Conservation (phyloP, 208 protist species). For the Herpetomonas tarakana region DNA sequence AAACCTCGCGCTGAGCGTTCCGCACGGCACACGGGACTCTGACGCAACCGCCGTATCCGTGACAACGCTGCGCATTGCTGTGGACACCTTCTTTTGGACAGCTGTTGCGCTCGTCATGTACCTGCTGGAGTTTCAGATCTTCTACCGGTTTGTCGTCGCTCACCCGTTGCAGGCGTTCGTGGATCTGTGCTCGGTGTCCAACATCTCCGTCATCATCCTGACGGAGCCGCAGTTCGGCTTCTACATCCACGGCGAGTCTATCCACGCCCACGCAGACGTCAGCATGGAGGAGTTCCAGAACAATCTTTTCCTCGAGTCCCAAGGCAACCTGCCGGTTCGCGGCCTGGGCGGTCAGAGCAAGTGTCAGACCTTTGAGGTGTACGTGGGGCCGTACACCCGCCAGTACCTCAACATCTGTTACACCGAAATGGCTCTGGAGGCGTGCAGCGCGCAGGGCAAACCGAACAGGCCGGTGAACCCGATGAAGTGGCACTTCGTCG, state of each 20-base stretch:
- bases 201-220: constrained; percentile 88
- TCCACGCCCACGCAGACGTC: constrained; percentile 84
- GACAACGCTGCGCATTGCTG: constrained; percentile 56
- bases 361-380: constrained; percentile 85
- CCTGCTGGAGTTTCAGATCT: constrained; percentile 74
- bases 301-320: constrained; percentile 70
- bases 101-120: constrained; percentile 61
- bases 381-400: constrained; percentile 61
- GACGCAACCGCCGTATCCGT: constrained; percentile 28
- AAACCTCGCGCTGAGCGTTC: constrained; percentile 41
- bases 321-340: constrained; percentile 80
- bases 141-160: constrained; percentile 80
- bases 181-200: constrained; percentile 89
- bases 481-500: constrained; percentile 58
- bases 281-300: constrained; percentile 89
- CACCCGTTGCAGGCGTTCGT: constrained; percentile 86
- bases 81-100: constrained; percentile 80
- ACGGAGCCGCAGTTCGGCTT: constrained; percentile 80
- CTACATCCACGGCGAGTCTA: constrained; percentile 91
- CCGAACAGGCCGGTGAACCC: constrained; percentile 16
- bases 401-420: constrained; percentile 85
- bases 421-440: constrained; percentile 52
- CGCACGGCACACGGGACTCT: constrained; percentile 21
- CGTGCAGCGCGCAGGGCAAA: constrained; percentile 32
- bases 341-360: constrained; percentile 75